Evolutionary conservation across 257 asterid species (phyloP).

Genomic region (Solanum verrucosum): DNA sequence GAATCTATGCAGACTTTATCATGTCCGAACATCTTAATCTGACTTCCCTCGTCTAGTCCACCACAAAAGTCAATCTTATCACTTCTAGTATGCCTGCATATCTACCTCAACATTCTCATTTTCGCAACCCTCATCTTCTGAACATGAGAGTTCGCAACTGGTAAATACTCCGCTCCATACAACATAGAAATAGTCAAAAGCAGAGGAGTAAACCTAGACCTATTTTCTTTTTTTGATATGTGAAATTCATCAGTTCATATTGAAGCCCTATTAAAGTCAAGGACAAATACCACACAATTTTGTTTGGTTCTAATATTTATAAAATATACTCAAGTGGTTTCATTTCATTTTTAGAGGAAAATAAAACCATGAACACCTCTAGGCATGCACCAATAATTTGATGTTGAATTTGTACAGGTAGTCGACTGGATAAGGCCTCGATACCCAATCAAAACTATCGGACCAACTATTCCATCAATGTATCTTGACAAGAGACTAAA

Average conservation of each 20-base stretch:
- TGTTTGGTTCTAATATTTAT: neutral
- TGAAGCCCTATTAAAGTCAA: too few relatives aligned
- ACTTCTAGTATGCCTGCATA: neutral
- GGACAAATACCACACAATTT: too few relatives aligned
- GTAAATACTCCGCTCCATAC: neutral
- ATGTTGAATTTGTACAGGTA: neutral
- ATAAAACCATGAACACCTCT: neutral
- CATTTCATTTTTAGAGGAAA: neutral
- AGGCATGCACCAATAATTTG: neutral
- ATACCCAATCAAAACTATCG: neutral
- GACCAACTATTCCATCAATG: neutral
- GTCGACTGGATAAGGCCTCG: neutral
- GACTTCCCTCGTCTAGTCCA: neutral
- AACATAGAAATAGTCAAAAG: too few relatives aligned
- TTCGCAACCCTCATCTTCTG: neutral
- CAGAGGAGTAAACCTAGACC: too few relatives aligned
- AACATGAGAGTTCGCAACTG: neutral
- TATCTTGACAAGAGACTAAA: neutral
- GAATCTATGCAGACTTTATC: too few relatives aligned
- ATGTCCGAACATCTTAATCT: neutral
- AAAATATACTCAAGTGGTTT: neutral
- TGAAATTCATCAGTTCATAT: too few relatives aligned
- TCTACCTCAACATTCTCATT: too few relatives aligned
- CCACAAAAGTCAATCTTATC: neutral
- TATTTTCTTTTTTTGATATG: too few relatives aligned